Evolutionary conservation across 2,329 filamentous ascomycete species (phyloP), one percentile per base, ranked within the genome.

Genomic region (Alternaria triticina): DNA sequence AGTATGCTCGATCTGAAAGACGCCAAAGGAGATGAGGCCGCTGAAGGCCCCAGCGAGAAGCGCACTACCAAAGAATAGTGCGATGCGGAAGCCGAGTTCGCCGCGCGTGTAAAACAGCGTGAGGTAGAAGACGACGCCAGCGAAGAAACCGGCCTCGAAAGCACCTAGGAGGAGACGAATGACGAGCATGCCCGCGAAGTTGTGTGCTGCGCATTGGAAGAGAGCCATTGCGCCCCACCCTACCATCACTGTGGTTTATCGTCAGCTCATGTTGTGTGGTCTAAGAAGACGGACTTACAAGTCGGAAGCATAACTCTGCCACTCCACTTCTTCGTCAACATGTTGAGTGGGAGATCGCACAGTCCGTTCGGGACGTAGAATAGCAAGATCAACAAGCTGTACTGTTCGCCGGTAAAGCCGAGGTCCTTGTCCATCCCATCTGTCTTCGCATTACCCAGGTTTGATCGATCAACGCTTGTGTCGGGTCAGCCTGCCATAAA

Each of bases 111-210:
- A 84, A 46, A 88, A 87, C 0, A 86, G 79, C 0, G 86, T 83
- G 8, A 85, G 72, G 65, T 85, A 88, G 73, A 86, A 87, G 3
- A 87, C 85, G 13, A 84, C 82, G 0, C 84, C 81, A 5, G 85
- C 83, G 62, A 86, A 86, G 75, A 87, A 88, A 0, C 84, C 86
- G 0, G 85, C 86, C 73, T 88, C 86, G 22, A 73, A 77, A 6
- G 76, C 71, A 23, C 85, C 79, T 6, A 86, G 75, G 13, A 86
- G 70, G n/a, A 88, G 81, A 3, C 86, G 81, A 0, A 86, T 78
- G 0, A 82, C 81, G 9, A 88, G 73, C 5, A 87, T 80, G 0
- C 82, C 81, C 1, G 78, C 81, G 47, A 87, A 88, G 56, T 76
- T 81, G 28, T 80, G 82, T 4, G 83, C 81, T 0, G 82, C 85